Percentiles rank a stretch among this genome's conserved stretches.
These are phyloP conservation scores for Podosphaera xanthii DNA, from an alignment of 2,329 filamentous ascomycete species.

Conservation along the genomic window DNA sequence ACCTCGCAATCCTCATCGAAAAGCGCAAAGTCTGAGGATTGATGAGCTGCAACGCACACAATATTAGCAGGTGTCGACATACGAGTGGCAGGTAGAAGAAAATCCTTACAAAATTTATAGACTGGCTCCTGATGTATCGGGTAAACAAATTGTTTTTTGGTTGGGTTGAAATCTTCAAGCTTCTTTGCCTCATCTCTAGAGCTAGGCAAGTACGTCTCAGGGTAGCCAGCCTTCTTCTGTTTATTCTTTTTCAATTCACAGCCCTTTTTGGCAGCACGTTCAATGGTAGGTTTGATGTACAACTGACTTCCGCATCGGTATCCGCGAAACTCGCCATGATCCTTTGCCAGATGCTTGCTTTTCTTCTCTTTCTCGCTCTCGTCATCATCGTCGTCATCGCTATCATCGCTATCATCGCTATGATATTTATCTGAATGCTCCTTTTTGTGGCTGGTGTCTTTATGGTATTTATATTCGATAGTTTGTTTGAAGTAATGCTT, in stretches of 20 bases:
- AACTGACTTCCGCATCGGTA: neutral
- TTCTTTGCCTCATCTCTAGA: neutral
- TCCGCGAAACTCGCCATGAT: neutral
- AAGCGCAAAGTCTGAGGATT: neutral
- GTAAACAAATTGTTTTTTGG: neutral
- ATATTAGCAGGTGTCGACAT: no score
- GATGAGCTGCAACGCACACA: neutral
- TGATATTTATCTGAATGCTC: neutral
- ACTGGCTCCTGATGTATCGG: neutral
- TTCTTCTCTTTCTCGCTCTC: neutral
- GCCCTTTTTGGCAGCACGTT: neutral
- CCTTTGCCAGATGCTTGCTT: neutral
- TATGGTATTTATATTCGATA: neutral
- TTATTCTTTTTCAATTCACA: neutral
- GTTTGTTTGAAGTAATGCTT: neutral
- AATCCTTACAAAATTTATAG: neutral
- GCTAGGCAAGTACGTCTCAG: neutral
- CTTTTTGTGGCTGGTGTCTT: neutral
- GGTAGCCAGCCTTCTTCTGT: neutral
- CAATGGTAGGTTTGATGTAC: neutral
- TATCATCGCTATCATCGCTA: neutral
- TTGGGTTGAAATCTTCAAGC: neutral
- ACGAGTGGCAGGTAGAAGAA: no score
- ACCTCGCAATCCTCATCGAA: neutral
- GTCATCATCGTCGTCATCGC: neutral